Conservation (phyloP, 139 green algal genomes). For the Eudorina sp. region DNA sequence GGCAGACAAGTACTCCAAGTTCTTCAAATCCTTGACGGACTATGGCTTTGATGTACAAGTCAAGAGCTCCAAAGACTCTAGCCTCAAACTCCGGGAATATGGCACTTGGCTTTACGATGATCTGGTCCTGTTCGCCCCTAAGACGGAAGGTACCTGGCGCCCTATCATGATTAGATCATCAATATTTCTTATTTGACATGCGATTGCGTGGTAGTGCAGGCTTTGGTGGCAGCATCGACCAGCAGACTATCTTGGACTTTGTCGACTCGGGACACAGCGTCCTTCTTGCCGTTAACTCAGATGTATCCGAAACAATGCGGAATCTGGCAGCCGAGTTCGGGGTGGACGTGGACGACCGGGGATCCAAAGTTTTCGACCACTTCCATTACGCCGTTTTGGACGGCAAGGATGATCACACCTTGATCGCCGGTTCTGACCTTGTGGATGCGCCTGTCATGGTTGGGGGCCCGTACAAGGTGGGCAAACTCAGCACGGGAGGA, state of each 20-base stretch:
- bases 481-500: no score
- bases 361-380: conserved; percentile 67
- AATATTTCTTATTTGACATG: not conserved
- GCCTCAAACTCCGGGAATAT: conserved; percentile 81
- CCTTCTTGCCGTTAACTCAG: conserved; percentile 76
- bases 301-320: conserved; percentile 67
- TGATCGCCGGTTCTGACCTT: conserved; percentile 46
- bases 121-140: conserved; percentile 82
- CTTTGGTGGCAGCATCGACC: conserved; percentile 76
- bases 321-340: conserved; percentile 76
- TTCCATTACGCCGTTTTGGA: conserved; percentile 49
- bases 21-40: conserved; percentile 60
- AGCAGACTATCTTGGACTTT: conserved; percentile 84
- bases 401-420: conserved; percentile 51
- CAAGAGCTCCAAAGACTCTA: conserved; percentile 60
- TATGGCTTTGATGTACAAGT: conserved; percentile 69
- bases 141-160: conserved; percentile 53
- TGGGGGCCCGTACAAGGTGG: conserved; percentile 49
- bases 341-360: conserved; percentile 84
- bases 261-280: conserved; percentile 87
- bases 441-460: conserved; percentile 44
- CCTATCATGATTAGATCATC: not conserved
- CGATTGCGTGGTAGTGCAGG: conserved; percentile 48
- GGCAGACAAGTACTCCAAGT: conserved; percentile 68
- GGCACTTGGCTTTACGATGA: conserved; percentile 89